Evolutionary conservation across 495 filamentous ascomycete species (phyloP), one percentile per base, ranked within the genome.

Genomic region (Glarea lozoyensis): DNA sequence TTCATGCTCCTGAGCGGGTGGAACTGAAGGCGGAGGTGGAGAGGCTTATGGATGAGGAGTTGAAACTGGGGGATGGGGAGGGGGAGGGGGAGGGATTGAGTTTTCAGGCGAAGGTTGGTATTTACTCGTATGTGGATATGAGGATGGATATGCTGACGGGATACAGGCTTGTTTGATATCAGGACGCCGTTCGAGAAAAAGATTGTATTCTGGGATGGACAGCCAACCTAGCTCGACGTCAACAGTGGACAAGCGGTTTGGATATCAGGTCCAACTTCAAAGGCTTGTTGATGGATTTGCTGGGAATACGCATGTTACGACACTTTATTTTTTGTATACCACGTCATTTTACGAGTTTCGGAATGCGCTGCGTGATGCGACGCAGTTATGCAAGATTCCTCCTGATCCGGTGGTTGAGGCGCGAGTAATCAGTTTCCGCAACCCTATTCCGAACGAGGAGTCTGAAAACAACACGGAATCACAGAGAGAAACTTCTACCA

Each of bases 351-450:
- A 25, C 10, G n/a, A n/a, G 4, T 49, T 45, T 25, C 1, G 33
- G 34, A 35, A 11, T 7, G 30, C 17, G 24, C 47, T 49, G 17
- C 47, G 33, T n/a, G 36, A 45, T 33, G 35, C 33, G 6, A 49
- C 35, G 1, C 10, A 40, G 25, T 24, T 40, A 2, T 40, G 34
- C 17, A 24, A 11, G 1, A 45, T 45, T 33, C 47, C 47, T 11
- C 47, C 47, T 19, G n/a, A 37, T 20, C 10, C 2, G 10, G 16
- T 29, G 21, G 10, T 13, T 15, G 5, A 25, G 23, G 17, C 13
- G 15, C 5, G 7, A n/a, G 1, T 9, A 15, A 21, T 27, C 21
- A 29, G 13, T 3, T 15, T 6, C 19, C 13, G 2, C 20, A 10
- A 15, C 15, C 4, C 12, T 13, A 41, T 7, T 29, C 25, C 25